Percentiles rank a stretch among this genome's conserved stretches.
Evolutionary conservation across 306 rosid species (phyloP).

Genomic region (Ormosia emarginata): DNA sequence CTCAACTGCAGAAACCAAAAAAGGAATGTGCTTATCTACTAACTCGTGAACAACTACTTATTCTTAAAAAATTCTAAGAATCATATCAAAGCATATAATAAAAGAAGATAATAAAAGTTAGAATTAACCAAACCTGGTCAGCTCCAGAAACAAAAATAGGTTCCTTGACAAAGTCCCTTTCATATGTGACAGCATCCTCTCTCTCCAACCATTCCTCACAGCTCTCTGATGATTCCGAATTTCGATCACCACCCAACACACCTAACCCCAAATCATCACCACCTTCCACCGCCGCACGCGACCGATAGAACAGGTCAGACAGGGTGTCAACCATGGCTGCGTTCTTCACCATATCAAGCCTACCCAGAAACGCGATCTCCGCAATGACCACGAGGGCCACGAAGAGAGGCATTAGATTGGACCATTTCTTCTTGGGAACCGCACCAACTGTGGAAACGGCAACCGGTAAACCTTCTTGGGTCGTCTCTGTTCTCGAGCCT

Average conservation of each 20-base stretch:
- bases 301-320: slow-evolving; percentile 60
- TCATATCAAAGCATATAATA: background rate
- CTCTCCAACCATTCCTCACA: slow-evolving; percentile 89
- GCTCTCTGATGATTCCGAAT: slow-evolving; percentile 36
- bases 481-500: slow-evolving; percentile 55
- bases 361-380: slow-evolving; percentile 79
- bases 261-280: slow-evolving; percentile 40
- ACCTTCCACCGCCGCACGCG: slow-evolving; percentile 21
- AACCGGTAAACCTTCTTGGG: slow-evolving; percentile 45
- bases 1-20: background rate
- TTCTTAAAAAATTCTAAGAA: background rate
- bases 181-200: slow-evolving; percentile 70
- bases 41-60: background rate
- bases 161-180: slow-evolving; percentile 62
- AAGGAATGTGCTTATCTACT: background rate
- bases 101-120: background rate
- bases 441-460: slow-evolving; percentile 23
- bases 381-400: slow-evolving; percentile 73
- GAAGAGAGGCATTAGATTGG: slow-evolving; percentile 57
- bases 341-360: slow-evolving; percentile 78
- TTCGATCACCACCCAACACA: slow-evolving; percentile 23
- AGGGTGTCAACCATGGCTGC: slow-evolving; percentile 65
- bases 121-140: slow-evolving; percentile 52
- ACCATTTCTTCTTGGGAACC: slow-evolving; percentile 60
- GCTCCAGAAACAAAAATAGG: slow-evolving; percentile 73